A percentile compares a stretch with the other conserved stretches of the same genome.
phyloP scores from a whole-genome alignment of 352 stramenopile species.

The Globisporangium alternatum region DNA sequence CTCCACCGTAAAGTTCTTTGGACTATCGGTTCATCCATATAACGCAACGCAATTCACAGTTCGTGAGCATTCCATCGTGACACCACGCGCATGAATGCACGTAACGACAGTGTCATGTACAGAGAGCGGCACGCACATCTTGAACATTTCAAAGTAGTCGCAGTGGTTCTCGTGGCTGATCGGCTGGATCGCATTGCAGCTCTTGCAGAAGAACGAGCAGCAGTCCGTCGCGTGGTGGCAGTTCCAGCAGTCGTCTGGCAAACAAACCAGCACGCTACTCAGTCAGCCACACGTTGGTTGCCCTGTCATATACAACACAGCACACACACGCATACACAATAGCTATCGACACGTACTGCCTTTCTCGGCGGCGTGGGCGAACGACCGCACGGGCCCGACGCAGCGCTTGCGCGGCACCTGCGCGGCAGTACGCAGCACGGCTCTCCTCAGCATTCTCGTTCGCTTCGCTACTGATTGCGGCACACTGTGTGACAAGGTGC shows the following conservation, averaged over 20 bases:
- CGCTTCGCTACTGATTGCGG: slow-evolving; percentile 4
- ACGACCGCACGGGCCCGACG: slow-evolving; percentile 13
- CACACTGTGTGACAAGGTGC: no score
- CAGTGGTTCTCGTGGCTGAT: slow-evolving; percentile 54
- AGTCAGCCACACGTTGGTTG: not conserved
- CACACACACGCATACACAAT: not conserved
- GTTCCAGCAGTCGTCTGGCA: slow-evolving; percentile 67
- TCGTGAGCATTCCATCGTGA: not conserved
- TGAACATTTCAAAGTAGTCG: slow-evolving; percentile 87
- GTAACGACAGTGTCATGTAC: slow-evolving; percentile 12
- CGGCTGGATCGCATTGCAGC: slow-evolving; percentile 77
- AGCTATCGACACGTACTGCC: slow-evolving; percentile 11
- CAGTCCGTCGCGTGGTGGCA: slow-evolving; percentile 79
- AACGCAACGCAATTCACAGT: not conserved
- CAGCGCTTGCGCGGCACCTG: slow-evolving; percentile 15
- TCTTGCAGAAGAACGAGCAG: slow-evolving; percentile 82
- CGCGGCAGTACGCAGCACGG: slow-evolving; percentile 30
- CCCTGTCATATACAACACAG: not conserved
- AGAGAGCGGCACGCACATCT: slow-evolving; percentile 47
- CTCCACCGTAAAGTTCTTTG: slow-evolving; percentile 79
- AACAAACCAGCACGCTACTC: not conserved
- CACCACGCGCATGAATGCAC: slow-evolving; percentile 8
- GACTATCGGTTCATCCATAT: slow-evolving; percentile 22
- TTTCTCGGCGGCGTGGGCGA: slow-evolving; percentile 27
- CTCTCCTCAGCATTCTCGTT: slow-evolving; percentile 27